These are phyloP conservation scores for Protostelium mycophagum DNA, from an alignment of 78 protist species.

Conservation along the genomic window DNA sequence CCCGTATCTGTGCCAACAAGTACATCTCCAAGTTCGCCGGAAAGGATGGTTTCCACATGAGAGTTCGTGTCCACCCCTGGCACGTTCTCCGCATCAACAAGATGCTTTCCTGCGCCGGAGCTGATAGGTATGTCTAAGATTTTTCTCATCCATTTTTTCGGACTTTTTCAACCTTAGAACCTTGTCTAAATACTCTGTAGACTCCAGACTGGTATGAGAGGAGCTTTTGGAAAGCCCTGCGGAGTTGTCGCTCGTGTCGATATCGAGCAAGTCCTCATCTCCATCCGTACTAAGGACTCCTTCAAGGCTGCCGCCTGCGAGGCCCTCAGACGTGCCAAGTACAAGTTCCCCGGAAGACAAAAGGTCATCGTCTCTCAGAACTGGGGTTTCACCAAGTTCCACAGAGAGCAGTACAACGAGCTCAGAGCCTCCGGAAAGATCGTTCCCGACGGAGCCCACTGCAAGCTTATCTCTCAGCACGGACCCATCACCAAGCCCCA, in stretches of 20 bases:
- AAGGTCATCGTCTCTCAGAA: constrained; percentile 85
- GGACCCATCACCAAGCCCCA: constrained; percentile 63
- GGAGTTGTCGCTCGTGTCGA: constrained; percentile 98
- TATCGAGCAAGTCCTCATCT: constrained; percentile 95
- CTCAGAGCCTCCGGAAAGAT: constrained; percentile 59
- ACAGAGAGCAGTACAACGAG: constrained; percentile 75
- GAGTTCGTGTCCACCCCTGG: constrained; percentile 99
- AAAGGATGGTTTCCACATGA: constrained; percentile 98
- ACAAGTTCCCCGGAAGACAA: constrained; percentile 99
- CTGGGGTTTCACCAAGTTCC: constrained; percentile 98
- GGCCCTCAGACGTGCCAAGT: constrained; percentile 98
- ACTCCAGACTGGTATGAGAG: constrained; percentile 99
- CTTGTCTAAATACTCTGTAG: constrained; percentile 27
- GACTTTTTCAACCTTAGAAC: no score
- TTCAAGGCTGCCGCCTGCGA: constrained; percentile 75
- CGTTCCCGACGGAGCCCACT: constrained; percentile 80
- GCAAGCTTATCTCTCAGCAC: constrained; percentile 62
- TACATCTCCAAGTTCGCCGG: constrained; percentile 94
- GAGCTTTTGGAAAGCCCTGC: constrained; percentile 98
- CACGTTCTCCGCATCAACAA: constrained; percentile 99
- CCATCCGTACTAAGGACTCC: constrained; percentile 90
- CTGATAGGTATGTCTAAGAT: constrained; percentile 87
- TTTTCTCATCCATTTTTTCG: neutral
- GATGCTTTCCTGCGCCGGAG: constrained; percentile 99
- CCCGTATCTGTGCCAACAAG: constrained; percentile 99